These are phyloP conservation scores for Metschnikowia noctiluminum DNA, from an alignment of 805 yeast genomes.

Conservation along the genomic window DNA sequence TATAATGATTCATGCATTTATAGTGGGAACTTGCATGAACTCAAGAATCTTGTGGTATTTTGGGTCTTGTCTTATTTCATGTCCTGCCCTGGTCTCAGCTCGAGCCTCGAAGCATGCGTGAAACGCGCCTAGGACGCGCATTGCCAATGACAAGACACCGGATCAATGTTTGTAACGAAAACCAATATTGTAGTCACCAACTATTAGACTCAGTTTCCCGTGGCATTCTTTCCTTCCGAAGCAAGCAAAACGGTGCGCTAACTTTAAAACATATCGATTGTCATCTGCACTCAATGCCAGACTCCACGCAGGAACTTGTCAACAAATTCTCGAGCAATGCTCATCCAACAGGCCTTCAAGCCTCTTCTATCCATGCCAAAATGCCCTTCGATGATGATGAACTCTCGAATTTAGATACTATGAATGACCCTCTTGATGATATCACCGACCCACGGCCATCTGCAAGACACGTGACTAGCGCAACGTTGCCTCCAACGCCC, in stretches of 20 bases:
- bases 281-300: neutral
- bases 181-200: neutral
- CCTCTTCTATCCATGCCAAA: neutral
- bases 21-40: too few relatives aligned
- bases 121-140: conserved; percentile 3
- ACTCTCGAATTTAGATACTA: neutral
- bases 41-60: too few relatives aligned
- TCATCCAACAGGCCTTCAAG: neutral
- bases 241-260: too few relatives aligned
- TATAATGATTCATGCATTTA: too few relatives aligned
- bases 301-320: conserved; percentile 16
- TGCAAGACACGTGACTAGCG: neutral
- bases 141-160: neutral
- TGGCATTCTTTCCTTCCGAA: too few relatives aligned
- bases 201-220: too few relatives aligned
- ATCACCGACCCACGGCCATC: neutral
- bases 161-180: neutral
- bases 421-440: conserved; percentile 10
- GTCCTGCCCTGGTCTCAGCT: neutral
- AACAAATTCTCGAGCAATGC: conserved; percentile 5
- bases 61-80: neutral
- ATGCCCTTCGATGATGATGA: conserved; percentile 7
- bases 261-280: neutral
- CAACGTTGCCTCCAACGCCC: conserved; percentile 12
- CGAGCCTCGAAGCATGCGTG: neutral